These are phyloP conservation scores for Chytriomyces hyalinus DNA, from an alignment of 192 early-diverging fungal species.

Conservation along the genomic window DNA sequence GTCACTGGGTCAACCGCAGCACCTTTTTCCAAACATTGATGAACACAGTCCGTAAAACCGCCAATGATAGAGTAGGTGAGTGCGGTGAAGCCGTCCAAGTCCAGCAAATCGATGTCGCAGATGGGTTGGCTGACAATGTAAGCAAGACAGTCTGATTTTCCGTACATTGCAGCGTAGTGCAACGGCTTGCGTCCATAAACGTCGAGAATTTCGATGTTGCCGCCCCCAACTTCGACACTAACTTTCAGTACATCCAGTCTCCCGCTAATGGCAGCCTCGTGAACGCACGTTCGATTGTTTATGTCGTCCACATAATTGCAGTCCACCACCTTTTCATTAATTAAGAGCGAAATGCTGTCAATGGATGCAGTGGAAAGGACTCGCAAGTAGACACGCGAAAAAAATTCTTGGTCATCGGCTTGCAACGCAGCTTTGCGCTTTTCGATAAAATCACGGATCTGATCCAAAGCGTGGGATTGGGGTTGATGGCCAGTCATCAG, in stretches of 20 bases:
- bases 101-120: constrained; percentile 63
- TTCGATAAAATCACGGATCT: constrained; percentile 38
- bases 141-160: constrained; percentile 60
- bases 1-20: constrained; percentile 67
- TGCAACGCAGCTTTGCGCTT: constrained; percentile 12
- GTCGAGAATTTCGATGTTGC: constrained; percentile 61
- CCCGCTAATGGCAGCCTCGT: constrained; percentile 87
- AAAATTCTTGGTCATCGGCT: constrained; percentile 55
- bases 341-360: constrained; percentile 60
- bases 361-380: constrained; percentile 60
- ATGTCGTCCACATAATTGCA: constrained; percentile 90
- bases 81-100: constrained; percentile 90
- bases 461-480: constrained; percentile 13
- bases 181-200: constrained; percentile 87
- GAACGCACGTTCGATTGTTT: constrained; percentile 85
- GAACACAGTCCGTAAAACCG: constrained; percentile 77
- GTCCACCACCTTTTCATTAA: constrained; percentile 73
- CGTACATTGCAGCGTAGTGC: constrained; percentile 96
- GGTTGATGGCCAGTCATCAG: constrained; percentile 13
- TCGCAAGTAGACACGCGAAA: constrained; percentile 78
- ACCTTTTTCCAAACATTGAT: constrained; percentile 69
- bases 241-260: constrained; percentile 70
- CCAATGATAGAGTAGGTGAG: constrained; percentile 86
- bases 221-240: constrained; percentile 48
- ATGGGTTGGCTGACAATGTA: constrained; percentile 43